Evolutionary conservation across 164 flowering plant species (phyloP), one percentile per base, ranked within the genome.

Genomic region (Nymphaea thermarum): DNA sequence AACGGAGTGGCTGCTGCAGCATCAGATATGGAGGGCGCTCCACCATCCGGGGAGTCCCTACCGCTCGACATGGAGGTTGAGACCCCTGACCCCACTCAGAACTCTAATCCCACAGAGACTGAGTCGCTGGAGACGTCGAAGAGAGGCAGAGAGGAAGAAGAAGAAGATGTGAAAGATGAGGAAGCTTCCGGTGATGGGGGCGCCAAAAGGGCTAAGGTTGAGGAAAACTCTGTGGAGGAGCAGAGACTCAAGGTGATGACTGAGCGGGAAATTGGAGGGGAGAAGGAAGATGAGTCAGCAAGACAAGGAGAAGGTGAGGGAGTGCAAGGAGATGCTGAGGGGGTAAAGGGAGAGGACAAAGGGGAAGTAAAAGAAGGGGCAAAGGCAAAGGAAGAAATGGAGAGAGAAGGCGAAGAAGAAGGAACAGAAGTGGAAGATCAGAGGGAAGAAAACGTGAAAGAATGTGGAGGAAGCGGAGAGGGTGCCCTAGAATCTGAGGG

Each of bases 161-260:
- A 25, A 25, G 36, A 25, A 25, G 36, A 25, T 25, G 36, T 25
- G 36, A 25, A 25, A 1, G 81, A 59, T 43, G 77, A 25, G 16
- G 74, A 42, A 57, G 68, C 36, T 17, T 6, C 44, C 5, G 72
- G 43, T 11, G 73, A 67, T 15, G 75, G 43, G 6, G 83, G 12
- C 47, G 77, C 14, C 16, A 53, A 77, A 67, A 87, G 85, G 82
- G 84, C 83, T 71, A 77, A 59, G 72, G 82, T 78, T 78, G 71
- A 64, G 4, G 91, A 80, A 51, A 75, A 74, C 70, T 76, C 81
- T n/a, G 68, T 4, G 6, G 68, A 66, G 5, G 68, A 53, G 42
- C 42, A 66, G 53, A 63, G 79, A 62, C 70, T 76, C 60, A 69
- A 68, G 8, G 25, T 16, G 16, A 55, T 55, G 60, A 55, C 64